Conservation (phyloP, 108 stramenopile genomes). For the Cyclotella sp. region DNA sequence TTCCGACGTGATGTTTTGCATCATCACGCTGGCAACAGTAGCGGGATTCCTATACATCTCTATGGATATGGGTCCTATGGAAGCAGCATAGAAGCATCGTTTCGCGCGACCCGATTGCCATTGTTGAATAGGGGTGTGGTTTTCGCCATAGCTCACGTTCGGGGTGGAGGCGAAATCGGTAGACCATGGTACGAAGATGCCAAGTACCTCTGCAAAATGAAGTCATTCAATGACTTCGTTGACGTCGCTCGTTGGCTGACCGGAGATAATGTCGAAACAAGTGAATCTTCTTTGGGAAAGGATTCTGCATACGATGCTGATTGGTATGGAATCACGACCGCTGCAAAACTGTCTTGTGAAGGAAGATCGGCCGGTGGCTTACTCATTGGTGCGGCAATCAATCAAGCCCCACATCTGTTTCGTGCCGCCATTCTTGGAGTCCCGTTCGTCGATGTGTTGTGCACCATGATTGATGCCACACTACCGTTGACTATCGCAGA, state of each 20-base stretch:
- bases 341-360: conserved; percentile 68
- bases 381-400: conserved; percentile 71
- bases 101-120: conserved; percentile 70
- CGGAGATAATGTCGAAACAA: conserved; percentile 21
- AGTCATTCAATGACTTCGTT: conserved; percentile 95
- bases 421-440: conserved; percentile 90
- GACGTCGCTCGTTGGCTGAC: conserved; percentile 72
- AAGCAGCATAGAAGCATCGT: conserved; percentile 85
- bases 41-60: conserved; percentile 72
- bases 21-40: conserved; percentile 15
- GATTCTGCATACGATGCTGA: background rate
- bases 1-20: conserved; percentile 83
- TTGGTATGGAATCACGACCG: conserved; percentile 45
- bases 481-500: conserved; percentile 89
- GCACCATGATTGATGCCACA: conserved; percentile 82
- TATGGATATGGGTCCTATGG: conserved; percentile 96
- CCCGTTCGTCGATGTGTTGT: conserved; percentile 94
- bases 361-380: conserved; percentile 81
- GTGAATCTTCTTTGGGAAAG: background rate
- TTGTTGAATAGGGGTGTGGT: conserved; percentile 89
- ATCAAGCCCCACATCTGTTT: conserved; percentile 91
- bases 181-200: conserved; percentile 96
- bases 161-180: conserved; percentile 98
- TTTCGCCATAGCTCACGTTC: conserved; percentile 91
- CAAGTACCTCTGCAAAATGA: conserved; percentile 94